Evolutionary conservation across 352 stramenopile species (phyloP), one percentile per base, ranked within the genome.

Genomic region (Phytophthora ramorum): DNA sequence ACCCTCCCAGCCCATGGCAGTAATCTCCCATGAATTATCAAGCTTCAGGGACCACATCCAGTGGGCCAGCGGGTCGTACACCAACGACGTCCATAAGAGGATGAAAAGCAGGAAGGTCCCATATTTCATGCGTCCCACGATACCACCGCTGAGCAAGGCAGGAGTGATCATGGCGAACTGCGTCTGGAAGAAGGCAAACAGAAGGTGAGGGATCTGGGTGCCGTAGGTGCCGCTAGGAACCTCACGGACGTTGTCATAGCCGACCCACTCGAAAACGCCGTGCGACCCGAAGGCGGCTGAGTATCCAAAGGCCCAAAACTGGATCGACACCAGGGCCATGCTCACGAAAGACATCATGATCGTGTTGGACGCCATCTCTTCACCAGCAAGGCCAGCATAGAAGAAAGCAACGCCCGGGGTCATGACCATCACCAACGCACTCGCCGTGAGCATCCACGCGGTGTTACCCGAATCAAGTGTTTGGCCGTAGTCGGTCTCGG

Each of bases 41-140:
- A 95, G 78, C 40, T 90, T 73, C n/a, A 79, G 62, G 4, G 81
- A 80, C 89, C 90, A 97, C 63, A 93, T 89, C 86, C 89, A 95
- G 60, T 83, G 82, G 1, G 85, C 90, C 24, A 97, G 71, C 24
- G 88, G 89, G 62, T 91, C 87, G 71, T 96, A 97, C 26, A 96
- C 85, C 5, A 94, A 38, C 26, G 88, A 79, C 30, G 87, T 93
- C 82, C 87, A 97, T 7, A 95, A 56, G n/a, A 91, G 46, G 13
- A 87, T 87, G 65, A 96, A 97, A 14, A 95, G 38, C 35, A 94
- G 65, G 51, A 83, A 91, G 22, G 75, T 80, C 37, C 73, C 72
- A 43, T 92, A 93, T 43, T 92, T 92, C 80, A 95, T 93, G 49
- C 89, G 79, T 24, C 90, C 89, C n/a, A 92, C 87, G 50, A 95